Evolutionary conservation across 352 stramenopile genomes (phyloP), one percentile per base, ranked within the genome.

Genomic region (Phytophthora pinifolia): DNA sequence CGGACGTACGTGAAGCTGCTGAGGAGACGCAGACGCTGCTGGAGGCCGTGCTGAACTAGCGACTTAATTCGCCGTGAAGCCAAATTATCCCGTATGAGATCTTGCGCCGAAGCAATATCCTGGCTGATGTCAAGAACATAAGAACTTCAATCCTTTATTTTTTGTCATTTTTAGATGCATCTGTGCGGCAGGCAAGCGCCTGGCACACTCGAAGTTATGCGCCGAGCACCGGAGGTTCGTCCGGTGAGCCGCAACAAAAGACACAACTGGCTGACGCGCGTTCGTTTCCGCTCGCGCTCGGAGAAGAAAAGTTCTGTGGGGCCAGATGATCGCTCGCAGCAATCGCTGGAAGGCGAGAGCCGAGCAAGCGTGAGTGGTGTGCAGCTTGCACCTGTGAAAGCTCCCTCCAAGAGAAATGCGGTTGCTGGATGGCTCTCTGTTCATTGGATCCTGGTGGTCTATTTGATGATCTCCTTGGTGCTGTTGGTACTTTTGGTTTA

Each of bases 1-100:
- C 74, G 14, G 83, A 94, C 43, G 83, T 94, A 25, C 81, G 83
- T 29, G 83, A 94, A 66, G 79, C 74, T 25, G 83, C 83, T 6
- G 58, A 77, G 30, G 50, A 69, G n/a, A 89, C 80, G 20, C 72
- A 85, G 27, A 41, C 54, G 61, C 49, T 72, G 32, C 56, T 92
- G 51, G 70, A 90, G 50, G 62, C 67, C 13, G 69, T 59, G 34
- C 52, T 80, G 54, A 83, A 72, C 54, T 79, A 73, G 60, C 62
- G 41, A 62, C 56, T 59, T 54, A 35, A 64, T 39, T 61, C 41
- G 35, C 51, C 38, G 34, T 47, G n/a, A n/a, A n/a, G n/a, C n/a
- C n/a, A n/a, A n/a, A n/a, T n/a, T n/a, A n/a, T n/a, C n/a, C n/a
- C 13, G 29, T 55, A 62, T 55, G 45, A 61, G 49, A 60, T 48